Percentiles rank a stretch among this genome's conserved stretches.
Evolutionary conservation across 2,329 filamentous ascomycete species (phyloP).

Genomic region (Trichoderma cornu-damae): DNA sequence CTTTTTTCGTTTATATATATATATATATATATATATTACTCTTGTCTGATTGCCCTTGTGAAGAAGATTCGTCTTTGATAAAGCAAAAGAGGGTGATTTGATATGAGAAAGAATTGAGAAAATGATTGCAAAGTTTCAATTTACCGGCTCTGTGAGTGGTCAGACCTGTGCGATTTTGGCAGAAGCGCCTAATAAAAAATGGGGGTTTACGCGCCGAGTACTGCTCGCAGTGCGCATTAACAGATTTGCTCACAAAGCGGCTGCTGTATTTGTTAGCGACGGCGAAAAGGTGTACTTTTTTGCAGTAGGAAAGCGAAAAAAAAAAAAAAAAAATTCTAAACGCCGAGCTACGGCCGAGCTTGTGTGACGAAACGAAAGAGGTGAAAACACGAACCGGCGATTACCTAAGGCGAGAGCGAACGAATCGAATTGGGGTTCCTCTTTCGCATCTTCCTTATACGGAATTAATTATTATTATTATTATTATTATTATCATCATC

Average conservation of each 20-base stretch:
- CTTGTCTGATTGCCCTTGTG: background rate
- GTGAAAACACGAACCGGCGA: too few species aligned
- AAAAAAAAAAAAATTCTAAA: too few species aligned
- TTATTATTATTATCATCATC: too few species aligned
- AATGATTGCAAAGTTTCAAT: too few species aligned
- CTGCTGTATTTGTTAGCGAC: background rate
- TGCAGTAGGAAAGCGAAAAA: too few species aligned
- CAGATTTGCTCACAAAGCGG: accelerated
- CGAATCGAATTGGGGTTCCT: too few species aligned
- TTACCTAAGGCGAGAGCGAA: constrained; percentile 9
- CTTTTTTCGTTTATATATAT: too few species aligned
- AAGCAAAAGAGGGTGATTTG: background rate
- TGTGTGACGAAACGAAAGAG: too few species aligned
- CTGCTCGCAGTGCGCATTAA: background rate
- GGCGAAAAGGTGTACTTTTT: background rate
- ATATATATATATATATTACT: background rate
- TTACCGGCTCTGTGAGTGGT: background rate
- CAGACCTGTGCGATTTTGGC: background rate
- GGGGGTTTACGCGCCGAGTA: too few species aligned
- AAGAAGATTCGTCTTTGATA: too few species aligned
- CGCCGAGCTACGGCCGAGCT: constrained; percentile 10
- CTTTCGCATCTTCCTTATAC: too few species aligned
- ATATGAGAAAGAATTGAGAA: constrained; percentile 3
- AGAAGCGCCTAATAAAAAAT: background rate
- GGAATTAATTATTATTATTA: too few species aligned